Conservation (phyloP, 257 asterid species). For the Solanum paucissectum region DNA sequence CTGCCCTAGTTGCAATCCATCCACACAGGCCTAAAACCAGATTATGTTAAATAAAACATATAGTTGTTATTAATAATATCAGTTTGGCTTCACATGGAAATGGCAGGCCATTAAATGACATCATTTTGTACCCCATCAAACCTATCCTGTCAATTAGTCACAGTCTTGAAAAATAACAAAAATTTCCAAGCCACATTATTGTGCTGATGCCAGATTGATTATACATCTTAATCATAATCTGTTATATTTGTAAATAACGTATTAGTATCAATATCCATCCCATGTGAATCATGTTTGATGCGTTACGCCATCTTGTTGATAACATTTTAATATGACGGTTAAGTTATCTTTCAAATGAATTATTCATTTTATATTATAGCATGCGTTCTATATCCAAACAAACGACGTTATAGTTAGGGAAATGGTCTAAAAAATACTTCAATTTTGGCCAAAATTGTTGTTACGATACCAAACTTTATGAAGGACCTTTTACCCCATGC, state of each 20-base stretch:
- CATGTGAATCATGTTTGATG: not conserved
- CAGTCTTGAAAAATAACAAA: not conserved
- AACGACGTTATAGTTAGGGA: not conserved
- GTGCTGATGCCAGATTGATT: not conserved
- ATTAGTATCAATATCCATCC: not conserved
- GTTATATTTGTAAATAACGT: not conserved
- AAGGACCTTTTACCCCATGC: too few relatives aligned
- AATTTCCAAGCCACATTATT: not conserved
- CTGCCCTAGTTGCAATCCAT: not conserved
- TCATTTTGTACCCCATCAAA: not conserved
- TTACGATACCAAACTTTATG: too few relatives aligned
- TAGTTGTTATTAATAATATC: not conserved
- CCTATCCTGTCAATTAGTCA: not conserved
- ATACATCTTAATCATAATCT: not conserved
- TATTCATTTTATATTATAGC: too few relatives aligned
- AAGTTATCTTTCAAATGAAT: too few relatives aligned
- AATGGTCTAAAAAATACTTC: too few relatives aligned
- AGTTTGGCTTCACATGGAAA: not conserved
- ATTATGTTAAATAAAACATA: not conserved
- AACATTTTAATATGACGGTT: rapidly evolving
- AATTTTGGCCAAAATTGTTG: too few relatives aligned
- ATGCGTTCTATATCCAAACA: not conserved
- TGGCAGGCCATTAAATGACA: not conserved
- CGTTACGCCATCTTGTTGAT: not conserved
- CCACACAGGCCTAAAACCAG: not conserved